A percentile compares a stretch with the other conserved stretches of the same genome.
Conservation (phyloP, 2,329 filamentous ascomycete genomes). For the Talaromyces sp. region DNA sequence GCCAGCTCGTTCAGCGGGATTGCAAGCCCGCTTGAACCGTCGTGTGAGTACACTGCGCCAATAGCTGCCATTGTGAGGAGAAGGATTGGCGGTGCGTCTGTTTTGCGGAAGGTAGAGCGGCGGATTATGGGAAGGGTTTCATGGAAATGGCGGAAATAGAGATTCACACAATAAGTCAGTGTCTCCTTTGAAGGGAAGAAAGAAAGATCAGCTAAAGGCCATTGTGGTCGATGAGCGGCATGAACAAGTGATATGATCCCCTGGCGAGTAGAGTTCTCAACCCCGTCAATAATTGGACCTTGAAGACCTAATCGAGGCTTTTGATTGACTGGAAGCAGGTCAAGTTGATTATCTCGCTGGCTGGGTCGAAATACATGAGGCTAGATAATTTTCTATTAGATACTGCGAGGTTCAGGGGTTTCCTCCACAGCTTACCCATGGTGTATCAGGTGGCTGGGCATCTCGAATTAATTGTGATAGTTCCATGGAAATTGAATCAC, state of each 20-base stretch:
- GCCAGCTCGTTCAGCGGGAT: constrained; percentile 12
- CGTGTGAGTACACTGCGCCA: constrained; percentile 11
- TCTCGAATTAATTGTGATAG: constrained; percentile 6
- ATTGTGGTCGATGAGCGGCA: constrained; percentile 11
- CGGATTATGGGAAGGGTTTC: constrained; percentile 13
- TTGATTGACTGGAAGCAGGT: constrained; percentile 8
- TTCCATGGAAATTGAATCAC: background rate
- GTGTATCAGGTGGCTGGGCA: constrained; percentile 11
- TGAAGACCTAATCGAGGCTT: constrained; percentile 9
- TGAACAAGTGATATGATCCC: constrained; percentile 10
- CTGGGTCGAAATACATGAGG: constrained; percentile 14
- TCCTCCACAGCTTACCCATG: constrained; percentile 9
- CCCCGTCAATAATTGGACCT: constrained; percentile 6
- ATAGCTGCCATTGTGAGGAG: constrained; percentile 11
- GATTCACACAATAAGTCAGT: constrained; percentile 12
- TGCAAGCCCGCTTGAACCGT: constrained; percentile 10
- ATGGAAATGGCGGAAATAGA: constrained; percentile 14
- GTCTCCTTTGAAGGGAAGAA: constrained; percentile 12
- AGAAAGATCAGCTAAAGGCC: constrained; percentile 11
- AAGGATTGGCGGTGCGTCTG: constrained; percentile 4
- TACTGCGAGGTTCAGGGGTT: background rate
- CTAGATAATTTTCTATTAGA: constrained; percentile 1
- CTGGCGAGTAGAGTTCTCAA: constrained; percentile 9
- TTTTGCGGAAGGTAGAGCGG: constrained; percentile 18
- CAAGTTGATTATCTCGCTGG: constrained; percentile 10